These are phyloP conservation scores for Beta vulgaris DNA, from an alignment of 148 eudicot genomes.

Conservation along the genomic window DNA sequence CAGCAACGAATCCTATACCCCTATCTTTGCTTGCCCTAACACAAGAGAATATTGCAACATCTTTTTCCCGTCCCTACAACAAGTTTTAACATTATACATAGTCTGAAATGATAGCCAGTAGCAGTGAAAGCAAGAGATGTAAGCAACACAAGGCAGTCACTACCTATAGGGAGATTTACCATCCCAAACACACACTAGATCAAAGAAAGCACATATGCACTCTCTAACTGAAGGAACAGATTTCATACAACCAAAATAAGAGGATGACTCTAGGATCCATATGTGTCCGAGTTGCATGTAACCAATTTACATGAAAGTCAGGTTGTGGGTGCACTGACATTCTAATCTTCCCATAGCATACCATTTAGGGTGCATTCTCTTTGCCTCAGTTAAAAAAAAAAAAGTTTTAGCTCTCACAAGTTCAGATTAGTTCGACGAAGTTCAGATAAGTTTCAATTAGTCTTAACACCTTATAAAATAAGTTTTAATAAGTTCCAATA, in stretches of 20 bases:
- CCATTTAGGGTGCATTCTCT: no score
- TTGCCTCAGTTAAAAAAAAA: no score
- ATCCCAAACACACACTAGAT: neutral
- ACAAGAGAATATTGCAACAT: constrained; percentile 94
- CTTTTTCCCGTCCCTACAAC: constrained; percentile 91
- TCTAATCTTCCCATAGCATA: neutral
- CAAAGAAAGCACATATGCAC: neutral
- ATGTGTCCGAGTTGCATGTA: neutral
- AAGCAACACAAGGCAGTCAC: neutral
- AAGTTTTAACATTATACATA: constrained; percentile 9
- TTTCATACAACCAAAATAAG: neutral
- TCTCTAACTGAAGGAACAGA: neutral
- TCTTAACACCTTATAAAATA: no score
- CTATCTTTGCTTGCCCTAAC: constrained; percentile 75
- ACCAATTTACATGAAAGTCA: neutral
- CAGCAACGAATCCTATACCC: constrained; percentile 81
- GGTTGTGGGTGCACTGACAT: neutral
- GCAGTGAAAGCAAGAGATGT: neutral
- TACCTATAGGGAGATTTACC: neutral
- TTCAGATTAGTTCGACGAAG: no score
- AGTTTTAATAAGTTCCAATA: no score
- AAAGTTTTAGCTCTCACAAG: no score
- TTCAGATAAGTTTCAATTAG: no score
- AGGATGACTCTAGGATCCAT: neutral
- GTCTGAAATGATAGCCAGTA: neutral